phyloP scores from a whole-genome alignment of 208 protist species.

The Entamoeba invadens region DNA sequence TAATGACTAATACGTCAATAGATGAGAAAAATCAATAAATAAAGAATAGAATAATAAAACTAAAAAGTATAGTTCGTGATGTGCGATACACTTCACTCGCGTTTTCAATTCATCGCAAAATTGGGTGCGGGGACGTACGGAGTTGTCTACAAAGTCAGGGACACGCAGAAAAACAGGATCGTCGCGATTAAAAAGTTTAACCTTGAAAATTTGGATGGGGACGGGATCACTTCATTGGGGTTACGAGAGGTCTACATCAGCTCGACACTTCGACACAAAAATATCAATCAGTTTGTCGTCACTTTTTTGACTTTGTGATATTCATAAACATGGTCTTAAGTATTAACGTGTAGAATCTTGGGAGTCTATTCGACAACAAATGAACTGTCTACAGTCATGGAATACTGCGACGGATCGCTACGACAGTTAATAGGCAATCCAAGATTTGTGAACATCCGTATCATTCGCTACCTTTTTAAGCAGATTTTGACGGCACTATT shows the following conservation, averaged over 20 bases:
- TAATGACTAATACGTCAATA: no score
- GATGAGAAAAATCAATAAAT: no score
- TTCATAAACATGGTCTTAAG: background rate
- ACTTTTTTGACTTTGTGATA: no score
- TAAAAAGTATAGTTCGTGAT: no score
- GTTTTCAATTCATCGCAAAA: background rate
- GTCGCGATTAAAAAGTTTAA: background rate
- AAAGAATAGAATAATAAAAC: no score
- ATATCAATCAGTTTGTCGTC: background rate
- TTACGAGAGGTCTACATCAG: background rate
- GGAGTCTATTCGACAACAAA: background rate
- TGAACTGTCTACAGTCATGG: background rate
- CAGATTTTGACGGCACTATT: conserved; percentile 61
- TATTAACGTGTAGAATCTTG: background rate
- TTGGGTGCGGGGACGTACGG: background rate
- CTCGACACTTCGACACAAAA: background rate
- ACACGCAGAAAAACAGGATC: background rate
- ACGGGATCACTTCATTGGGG: background rate
- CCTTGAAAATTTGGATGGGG: background rate
- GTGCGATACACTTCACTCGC: background rate
- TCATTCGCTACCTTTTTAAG: background rate
- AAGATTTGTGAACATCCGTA: background rate
- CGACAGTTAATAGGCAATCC: background rate
- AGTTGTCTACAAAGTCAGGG: background rate
- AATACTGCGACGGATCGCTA: background rate